Evolutionary conservation across 768 basidiomycete genomes (phyloP).

Genomic region (Hortiboletus flavorubellus): DNA sequence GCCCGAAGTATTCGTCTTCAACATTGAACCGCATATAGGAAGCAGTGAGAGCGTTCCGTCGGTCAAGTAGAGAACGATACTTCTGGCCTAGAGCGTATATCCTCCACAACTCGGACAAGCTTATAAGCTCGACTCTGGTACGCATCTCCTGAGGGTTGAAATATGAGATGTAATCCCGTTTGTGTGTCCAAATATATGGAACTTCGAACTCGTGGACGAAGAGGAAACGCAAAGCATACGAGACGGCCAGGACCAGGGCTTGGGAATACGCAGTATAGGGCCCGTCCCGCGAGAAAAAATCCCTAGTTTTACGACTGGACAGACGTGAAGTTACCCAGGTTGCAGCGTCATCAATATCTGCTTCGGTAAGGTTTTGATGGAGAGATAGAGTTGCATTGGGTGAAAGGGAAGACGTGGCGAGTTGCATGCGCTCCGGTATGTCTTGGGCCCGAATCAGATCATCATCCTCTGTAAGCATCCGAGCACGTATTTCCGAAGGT

Average conservation of each 20-base stretch:
- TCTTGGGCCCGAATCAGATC: constrained; percentile 87
- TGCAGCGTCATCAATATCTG: constrained; percentile 77
- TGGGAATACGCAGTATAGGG: constrained; percentile 55
- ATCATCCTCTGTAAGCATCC: constrained; percentile 90
- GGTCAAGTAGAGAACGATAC: constrained; percentile 81
- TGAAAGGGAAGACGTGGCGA: constrained; percentile 82
- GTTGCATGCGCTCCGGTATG: constrained; percentile 94
- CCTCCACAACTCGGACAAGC: constrained; percentile 83
- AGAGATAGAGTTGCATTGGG: constrained; percentile 55
- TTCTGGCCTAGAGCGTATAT: constrained; percentile 86
- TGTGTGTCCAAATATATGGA: constrained; percentile 92
- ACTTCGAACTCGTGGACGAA: constrained; percentile 91
- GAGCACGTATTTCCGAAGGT: constrained; percentile 89
- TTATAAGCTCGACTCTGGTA: constrained; percentile 67
- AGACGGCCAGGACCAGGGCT: constrained; percentile 75
- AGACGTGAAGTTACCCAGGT: constrained; percentile 85
- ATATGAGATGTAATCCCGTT: constrained; percentile 84
- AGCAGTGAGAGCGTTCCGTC: constrained; percentile 57
- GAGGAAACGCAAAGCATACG: constrained; percentile 72
- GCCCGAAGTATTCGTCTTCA: constrained; percentile 73
- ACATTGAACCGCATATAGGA: constrained; percentile 68
- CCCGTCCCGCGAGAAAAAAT: constrained; percentile 69
- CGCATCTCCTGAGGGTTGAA: constrained; percentile 68
- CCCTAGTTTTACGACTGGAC: constrained; percentile 63
- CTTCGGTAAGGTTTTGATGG: constrained; percentile 61